Conservation (phyloP, 1,284 basidiomycete species). For the Ganoderma sinense region DNA sequence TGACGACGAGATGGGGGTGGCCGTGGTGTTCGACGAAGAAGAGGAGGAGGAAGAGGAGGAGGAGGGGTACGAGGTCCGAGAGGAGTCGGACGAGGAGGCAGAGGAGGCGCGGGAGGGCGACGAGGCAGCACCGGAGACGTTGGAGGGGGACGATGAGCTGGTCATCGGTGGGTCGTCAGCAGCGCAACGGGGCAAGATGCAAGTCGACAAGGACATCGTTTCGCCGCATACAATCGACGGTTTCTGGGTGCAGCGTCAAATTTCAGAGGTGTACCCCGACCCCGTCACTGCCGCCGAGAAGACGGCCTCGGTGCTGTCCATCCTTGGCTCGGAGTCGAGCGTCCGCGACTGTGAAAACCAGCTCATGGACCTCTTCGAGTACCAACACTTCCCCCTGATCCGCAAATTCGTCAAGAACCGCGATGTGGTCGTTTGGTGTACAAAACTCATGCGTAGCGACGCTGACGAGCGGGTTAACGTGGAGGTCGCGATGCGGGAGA, state of each 20-base stretch:
- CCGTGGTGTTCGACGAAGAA: slow-evolving; percentile 96
- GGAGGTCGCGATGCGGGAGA: slow-evolving; percentile 98
- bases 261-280: slow-evolving; percentile 91
- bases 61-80: slow-evolving; percentile 82
- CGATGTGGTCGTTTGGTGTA: slow-evolving; percentile 98
- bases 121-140: slow-evolving; percentile 49
- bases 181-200: slow-evolving; percentile 51
- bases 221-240: slow-evolving; percentile 94
- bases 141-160: slow-evolving; percentile 67
- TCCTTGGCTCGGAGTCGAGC: slow-evolving; percentile 90
- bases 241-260: slow-evolving; percentile 98
- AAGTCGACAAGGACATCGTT: slow-evolving; percentile 81
- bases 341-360: slow-evolving; percentile 96
- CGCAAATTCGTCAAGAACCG: slow-evolving; percentile 95
- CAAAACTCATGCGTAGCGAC: slow-evolving; percentile 90
- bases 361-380: slow-evolving; percentile 98
- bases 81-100: slow-evolving; percentile 81
- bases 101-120: slow-evolving; percentile 65
- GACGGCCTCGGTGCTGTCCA: slow-evolving; percentile 84
- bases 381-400: slow-evolving; percentile 91
- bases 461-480: slow-evolving; percentile 93
- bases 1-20: slow-evolving; percentile 94
- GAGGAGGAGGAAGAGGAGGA: slow-evolving; percentile 92
- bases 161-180: slow-evolving; percentile 74
- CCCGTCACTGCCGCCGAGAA: slow-evolving; percentile 95